These are phyloP conservation scores for Botrytis squamosa DNA, from an alignment of 2,329 filamentous ascomycete species.

Conservation along the genomic window DNA sequence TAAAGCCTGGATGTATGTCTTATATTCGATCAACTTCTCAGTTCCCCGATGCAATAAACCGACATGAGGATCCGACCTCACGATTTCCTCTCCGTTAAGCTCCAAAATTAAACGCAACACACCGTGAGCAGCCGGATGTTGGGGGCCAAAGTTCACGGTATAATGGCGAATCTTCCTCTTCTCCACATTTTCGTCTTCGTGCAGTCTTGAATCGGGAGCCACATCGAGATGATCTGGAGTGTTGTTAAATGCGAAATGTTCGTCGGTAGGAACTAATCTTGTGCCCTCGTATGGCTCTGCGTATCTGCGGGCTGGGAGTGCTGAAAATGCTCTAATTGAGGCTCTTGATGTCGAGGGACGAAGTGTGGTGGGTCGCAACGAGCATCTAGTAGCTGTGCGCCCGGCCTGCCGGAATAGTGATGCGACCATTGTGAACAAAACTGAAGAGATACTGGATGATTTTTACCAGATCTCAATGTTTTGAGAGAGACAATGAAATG, in stretches of 20 bases:
- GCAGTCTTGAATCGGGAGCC: conserved; percentile 41
- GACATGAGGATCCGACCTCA: conserved; percentile 95
- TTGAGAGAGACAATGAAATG: conserved; percentile 25
- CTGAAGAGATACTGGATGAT: conserved; percentile 27
- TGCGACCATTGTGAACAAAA: conserved; percentile 61
- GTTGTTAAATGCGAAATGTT: conserved; percentile 60
- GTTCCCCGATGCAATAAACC: conserved; percentile 94
- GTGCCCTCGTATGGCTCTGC: conserved; percentile 56
- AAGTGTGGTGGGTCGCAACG: conserved; percentile 45
- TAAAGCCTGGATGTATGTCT: conserved; percentile 96
- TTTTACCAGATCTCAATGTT: conserved; percentile 32
- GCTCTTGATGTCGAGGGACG: conserved; percentile 40
- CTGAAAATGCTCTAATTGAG: conserved; percentile 62
- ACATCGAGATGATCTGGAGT: conserved; percentile 36
- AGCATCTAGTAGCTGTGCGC: conserved; percentile 67
- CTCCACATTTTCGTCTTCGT: conserved; percentile 46
- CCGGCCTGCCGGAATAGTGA: conserved; percentile 71
- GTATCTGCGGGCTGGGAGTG: conserved; percentile 60
- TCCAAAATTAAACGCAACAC: conserved; percentile 97
- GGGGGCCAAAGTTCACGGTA: conserved; percentile 98
- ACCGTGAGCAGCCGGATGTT: conserved; percentile 97
- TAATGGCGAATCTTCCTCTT: conserved; percentile 94
- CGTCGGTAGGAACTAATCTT: conserved; percentile 57
- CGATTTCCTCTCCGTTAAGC: conserved; percentile 95
- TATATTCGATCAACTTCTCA: conserved; percentile 99